A percentile compares a stretch with the other conserved stretches of the same genome.
These are phyloP conservation scores for Phytopythium sindhum DNA, from an alignment of 352 stramenopile genomes.

Conservation along the genomic window DNA sequence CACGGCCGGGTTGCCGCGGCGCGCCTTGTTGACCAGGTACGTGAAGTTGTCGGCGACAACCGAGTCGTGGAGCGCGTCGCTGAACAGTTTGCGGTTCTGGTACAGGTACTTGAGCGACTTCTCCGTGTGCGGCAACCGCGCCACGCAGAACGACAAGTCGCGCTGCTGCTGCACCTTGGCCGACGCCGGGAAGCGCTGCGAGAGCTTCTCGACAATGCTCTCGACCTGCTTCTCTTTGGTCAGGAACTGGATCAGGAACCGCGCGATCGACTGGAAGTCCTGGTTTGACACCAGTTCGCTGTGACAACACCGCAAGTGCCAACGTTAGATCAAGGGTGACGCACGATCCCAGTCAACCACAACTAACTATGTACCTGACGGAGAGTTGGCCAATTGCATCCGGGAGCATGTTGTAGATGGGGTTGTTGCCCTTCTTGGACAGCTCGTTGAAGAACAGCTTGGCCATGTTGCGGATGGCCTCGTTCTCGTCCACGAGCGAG, in stretches of 20 bases:
- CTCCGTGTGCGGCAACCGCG: conserved; percentile 91
- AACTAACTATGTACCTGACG: conserved; percentile 35
- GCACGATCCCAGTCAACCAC: background rate
- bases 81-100: conserved; percentile 88
- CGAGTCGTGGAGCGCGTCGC: conserved; percentile 89
- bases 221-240: conserved; percentile 94
- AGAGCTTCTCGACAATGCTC: conserved; percentile 91
- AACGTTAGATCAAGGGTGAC: conserved; percentile 6
- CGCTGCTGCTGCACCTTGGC: conserved; percentile 57
- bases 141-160: conserved; percentile 95
- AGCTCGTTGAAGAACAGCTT: conserved; percentile 97
- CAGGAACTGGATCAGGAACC: conserved; percentile 97
- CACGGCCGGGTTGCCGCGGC: conserved; percentile 33
- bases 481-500: conserved; percentile 92
- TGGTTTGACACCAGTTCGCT: conserved; percentile 80
- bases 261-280: conserved; percentile 92
- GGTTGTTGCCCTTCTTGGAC: conserved; percentile 95
- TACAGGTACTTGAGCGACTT: conserved; percentile 92
- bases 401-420: conserved; percentile 98
- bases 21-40: conserved; percentile 66
- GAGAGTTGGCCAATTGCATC: conserved; percentile 95
- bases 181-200: conserved; percentile 90
- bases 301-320: conserved; percentile 7
- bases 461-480: conserved; percentile 91
- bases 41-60: conserved; percentile 91